Conservation (phyloP, 495 filamentous ascomycete genomes). For the Hypoxylon cercidicola region DNA sequence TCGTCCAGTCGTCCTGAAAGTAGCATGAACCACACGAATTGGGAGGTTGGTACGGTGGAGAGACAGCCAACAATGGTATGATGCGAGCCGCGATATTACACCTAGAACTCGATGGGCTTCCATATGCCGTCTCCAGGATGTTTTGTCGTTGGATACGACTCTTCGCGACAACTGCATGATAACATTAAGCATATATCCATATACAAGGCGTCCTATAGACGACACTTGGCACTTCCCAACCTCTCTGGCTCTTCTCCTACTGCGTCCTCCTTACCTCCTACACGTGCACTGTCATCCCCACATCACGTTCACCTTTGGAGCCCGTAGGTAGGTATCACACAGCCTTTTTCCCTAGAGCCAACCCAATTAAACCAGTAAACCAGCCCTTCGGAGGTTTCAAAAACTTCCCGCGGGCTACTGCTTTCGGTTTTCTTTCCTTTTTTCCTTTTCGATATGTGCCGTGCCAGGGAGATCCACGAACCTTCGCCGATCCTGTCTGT, state of each 20-base stretch:
- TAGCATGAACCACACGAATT: constrained; percentile 26
- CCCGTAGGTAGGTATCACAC: constrained; percentile 8
- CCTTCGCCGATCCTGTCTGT: constrained; percentile 22
- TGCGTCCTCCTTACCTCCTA: constrained; percentile 13
- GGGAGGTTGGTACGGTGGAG: constrained; percentile 25
- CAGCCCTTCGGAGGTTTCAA: constrained; percentile 8
- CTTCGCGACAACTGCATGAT: constrained; percentile 14
- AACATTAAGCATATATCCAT: constrained; percentile 15
- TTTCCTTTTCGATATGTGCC: constrained; percentile 5
- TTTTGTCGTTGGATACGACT: constrained; percentile 24
- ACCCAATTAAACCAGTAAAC: neutral
- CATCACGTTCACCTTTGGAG: constrained; percentile 7
- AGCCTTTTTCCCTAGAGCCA: constrained; percentile 13
- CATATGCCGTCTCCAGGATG: constrained; percentile 17
- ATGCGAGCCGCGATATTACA: constrained; percentile 19
- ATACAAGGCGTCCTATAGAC: constrained; percentile 21
- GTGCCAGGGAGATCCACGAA: constrained; percentile 12
- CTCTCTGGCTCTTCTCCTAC: constrained; percentile 13
- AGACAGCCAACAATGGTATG: constrained; percentile 15
- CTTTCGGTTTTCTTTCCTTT: constrained; percentile 19
- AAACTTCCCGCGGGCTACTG: neutral
- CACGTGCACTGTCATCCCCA: constrained; percentile 29
- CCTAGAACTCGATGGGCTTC: constrained; percentile 14
- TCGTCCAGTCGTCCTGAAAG: neutral
- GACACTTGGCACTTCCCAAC: constrained; percentile 16